A percentile compares a stretch with the other conserved stretches of the same genome.
phyloP scores from a whole-genome alignment of 1,284 basidiomycete genomes.

The Uromyces viciae-fabae region DNA sequence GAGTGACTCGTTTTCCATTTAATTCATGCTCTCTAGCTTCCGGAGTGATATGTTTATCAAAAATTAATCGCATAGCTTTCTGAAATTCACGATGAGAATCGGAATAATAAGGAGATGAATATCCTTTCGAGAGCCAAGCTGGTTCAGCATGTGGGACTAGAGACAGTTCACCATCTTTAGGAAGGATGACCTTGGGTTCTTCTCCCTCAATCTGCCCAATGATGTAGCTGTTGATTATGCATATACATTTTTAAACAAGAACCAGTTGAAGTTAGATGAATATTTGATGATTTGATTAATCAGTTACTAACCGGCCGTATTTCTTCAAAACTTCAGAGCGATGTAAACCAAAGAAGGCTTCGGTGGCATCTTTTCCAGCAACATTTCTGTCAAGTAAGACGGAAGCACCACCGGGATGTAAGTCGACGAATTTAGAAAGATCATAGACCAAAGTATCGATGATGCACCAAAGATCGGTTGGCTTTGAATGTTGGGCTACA shows the following conservation, averaged over 20 bases:
- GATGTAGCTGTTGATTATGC: conserved; percentile 46
- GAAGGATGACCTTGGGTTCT: conserved; percentile 62
- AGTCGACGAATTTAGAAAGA: conserved; percentile 67
- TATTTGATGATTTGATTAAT: background rate
- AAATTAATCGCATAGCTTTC: conserved; percentile 50
- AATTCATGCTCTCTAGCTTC: conserved; percentile 54
- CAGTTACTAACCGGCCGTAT: conserved; percentile 63
- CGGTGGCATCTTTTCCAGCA: conserved; percentile 79
- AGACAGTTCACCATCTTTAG: conserved; percentile 62
- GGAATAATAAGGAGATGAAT: conserved; percentile 77
- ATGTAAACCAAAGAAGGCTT: conserved; percentile 78
- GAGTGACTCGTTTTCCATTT: conserved; percentile 52
- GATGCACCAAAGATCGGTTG: conserved; percentile 37
- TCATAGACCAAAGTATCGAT: conserved; percentile 45
- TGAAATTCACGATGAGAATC: conserved; percentile 57
- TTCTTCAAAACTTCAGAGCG: conserved; percentile 71
- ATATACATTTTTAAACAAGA: background rate
- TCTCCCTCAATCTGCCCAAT: conserved; percentile 62
- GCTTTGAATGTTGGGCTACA: conserved; percentile 23
- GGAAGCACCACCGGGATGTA: conserved; percentile 76
- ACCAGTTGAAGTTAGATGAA: background rate
- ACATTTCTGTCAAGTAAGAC: conserved; percentile 71
- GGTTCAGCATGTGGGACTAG: conserved; percentile 78
- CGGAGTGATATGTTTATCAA: conserved; percentile 50
- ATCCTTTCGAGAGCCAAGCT: conserved; percentile 74